Evolutionary conservation across 1,139 yeast species (phyloP).

Genomic region (Hyphopichia pseudoburtonii): DNA sequence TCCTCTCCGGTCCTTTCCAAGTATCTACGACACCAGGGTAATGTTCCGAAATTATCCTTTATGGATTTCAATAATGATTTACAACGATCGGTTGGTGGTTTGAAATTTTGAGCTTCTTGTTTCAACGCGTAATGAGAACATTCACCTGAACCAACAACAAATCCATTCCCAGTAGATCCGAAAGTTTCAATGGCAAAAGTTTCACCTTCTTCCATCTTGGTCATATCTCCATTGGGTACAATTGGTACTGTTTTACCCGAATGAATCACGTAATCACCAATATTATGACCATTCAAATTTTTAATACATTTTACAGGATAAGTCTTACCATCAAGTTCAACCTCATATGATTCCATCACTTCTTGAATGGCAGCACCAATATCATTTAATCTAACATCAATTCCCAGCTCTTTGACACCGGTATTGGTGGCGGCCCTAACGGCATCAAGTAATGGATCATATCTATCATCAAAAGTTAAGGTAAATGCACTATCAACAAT

Average conservation of each 20-base stretch:
- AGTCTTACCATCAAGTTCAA: conserved; percentile 83
- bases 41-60: conserved; percentile 81
- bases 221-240: conserved; percentile 86
- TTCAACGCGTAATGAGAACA: conserved; percentile 87
- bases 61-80: conserved; percentile 65
- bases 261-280: conserved; percentile 79
- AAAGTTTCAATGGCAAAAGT: conserved; percentile 97
- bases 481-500: conserved; percentile 97
- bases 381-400: conserved; percentile 92
- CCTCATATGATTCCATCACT: conserved; percentile 94
- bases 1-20: conserved; percentile 91
- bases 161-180: conserved; percentile 95
- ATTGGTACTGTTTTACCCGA: conserved; percentile 97
- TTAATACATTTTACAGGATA: conserved; percentile 86
- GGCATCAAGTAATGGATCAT: conserved; percentile 76
- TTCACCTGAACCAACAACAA: conserved; percentile 84
- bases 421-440: conserved; percentile 90
- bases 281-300: conserved; percentile 93
- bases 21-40: conserved; percentile 96
- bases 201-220: conserved; percentile 99
- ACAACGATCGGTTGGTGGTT: conserved; percentile 63
- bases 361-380: conserved; percentile 96
- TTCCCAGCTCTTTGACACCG: conserved; percentile 90
- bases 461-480: conserved; percentile 79
- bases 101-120: conserved; percentile 40